A percentile compares a stretch with the other conserved stretches of the same genome.
These are phyloP conservation scores for Glebionis coronaria DNA, from an alignment of 129 eudicot genomes.

Conservation along the genomic window DNA sequence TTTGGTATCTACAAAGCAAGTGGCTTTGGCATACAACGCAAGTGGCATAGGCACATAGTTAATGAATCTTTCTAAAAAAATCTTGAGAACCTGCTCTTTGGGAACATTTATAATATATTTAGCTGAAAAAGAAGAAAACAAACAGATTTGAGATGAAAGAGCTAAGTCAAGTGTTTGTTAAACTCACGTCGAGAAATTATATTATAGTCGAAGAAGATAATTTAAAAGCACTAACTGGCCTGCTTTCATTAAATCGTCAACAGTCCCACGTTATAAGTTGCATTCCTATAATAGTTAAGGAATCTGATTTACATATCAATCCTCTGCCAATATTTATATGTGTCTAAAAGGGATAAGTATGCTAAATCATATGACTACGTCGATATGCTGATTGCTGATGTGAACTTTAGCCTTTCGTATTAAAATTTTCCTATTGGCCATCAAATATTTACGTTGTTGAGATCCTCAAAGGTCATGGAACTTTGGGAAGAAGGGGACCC, in stretches of 20 bases:
- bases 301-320: not conserved
- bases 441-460: conserved; percentile 7
- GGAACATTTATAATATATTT: not conserved
- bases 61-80: conserved; percentile 29
- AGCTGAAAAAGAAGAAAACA: not conserved
- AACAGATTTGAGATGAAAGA: not conserved
- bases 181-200: not conserved
- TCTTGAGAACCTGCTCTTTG: conserved; percentile 8
- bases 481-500: conserved; percentile 21
- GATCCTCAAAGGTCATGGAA: conserved; percentile 22
- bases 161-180: not conserved
- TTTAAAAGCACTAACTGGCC: not conserved
- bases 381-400: not conserved
- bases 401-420: conserved; percentile 10
- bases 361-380: not conserved
- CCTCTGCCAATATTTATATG: not conserved
- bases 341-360: conserved; percentile 10
- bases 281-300: not conserved
- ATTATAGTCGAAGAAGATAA: not conserved
- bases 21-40: conserved; percentile 15
- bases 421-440: conserved; percentile 5
- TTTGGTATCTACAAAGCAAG: conserved; percentile 19
- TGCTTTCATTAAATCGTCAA: not conserved
- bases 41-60: conserved; percentile 28
- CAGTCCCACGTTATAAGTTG: too few species aligned